Evolutionary conservation across 805 yeast species (phyloP), one percentile per base, ranked within the genome.

Genomic region (Yarrowia sp.): DNA sequence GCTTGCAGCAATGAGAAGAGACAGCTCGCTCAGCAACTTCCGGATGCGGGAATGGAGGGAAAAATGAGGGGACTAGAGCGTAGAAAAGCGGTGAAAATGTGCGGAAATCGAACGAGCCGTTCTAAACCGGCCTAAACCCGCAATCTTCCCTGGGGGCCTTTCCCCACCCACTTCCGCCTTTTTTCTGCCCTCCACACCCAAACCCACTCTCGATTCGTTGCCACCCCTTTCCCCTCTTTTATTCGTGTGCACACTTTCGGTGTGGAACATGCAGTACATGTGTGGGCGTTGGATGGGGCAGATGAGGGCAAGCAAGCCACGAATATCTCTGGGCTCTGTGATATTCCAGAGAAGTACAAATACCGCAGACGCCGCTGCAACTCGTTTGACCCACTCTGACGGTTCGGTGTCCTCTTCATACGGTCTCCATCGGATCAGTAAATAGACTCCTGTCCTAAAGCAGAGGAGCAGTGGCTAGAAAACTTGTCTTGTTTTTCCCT

Each of bases 211-310:
- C n/a, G n/a, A n/a, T n/a, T n/a, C n/a, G n/a, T n/a, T n/a, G n/a
- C n/a, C n/a, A n/a, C n/a, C 56, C 56, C 56, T 47, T 47, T 33
- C 56, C 56, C 56, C 56, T 47, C 56, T 33, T 32, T 9, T 9
- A 27, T 9, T 47, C 5, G 10, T 4, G 39, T 21, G 29, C 56
- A 14, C 56, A n/a, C 19, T 22, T 32, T 21, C 39, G 39, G 56
- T 47, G 39, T 47, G 56, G 56, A 47, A 47, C 38, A 47, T 47
- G 56, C 56, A 47, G 16, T n/a, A 7, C 9, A 10, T 35, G 36
- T 5, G 4, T 6, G 9, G 21, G 21, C 19, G 1, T 10, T n/a
- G 10, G 21, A 13, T 32, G 35, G n/a, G 35, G 35, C 35, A 29
- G 32, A 32, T n/a, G n/a, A n/a, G n/a, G n/a, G n/a, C n/a, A n/a